Evolutionary conservation across 257 asterid species (phyloP), one percentile per base, ranked within the genome.

Genomic region (Echium plantagineum): DNA sequence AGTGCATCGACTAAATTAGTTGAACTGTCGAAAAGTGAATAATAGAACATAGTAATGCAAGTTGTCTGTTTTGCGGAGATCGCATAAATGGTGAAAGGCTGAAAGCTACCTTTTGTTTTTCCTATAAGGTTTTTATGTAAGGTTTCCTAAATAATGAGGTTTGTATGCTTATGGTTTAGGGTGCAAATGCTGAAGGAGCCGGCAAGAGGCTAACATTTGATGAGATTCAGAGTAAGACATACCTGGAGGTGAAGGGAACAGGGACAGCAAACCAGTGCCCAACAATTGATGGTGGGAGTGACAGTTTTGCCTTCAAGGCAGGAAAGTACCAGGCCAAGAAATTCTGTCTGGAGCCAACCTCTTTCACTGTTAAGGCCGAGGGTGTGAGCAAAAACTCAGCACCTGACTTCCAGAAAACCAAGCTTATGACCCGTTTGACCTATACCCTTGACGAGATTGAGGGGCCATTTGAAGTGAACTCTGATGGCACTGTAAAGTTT

Each of bases 181-280:
- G 97, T 75, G 99, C 97, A 42, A 78, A 58, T 59, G 97, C 97
- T 15, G 97, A 93, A 70, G 94, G 94, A 58, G 77, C 6, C 49
- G 89, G 96, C 7, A 93, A 80, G 63, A 72, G 97, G 70, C 83
- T 93, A 16, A 93, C 99, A 31, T 93, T 16, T 22, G 97, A 89
- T 1, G 97, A 89, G 70, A 86, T 93, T 38, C 98, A 93, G 70
- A 93, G 97, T 80, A 80, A 86, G 80, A 93, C 97, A 20, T 89
- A 89, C 85, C 9, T 79, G 3, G 98, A 93, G 72, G 97, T 93
- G 61, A 93, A 89, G 72, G 99, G 99, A 28, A 78, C 89, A 7
- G 97, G 99, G 22, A 89, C 97, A 5, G 97, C 99, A 0, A 93
- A 93, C 84, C 97, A 93, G 66, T 93, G 99, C 87, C 99, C 99